Evolutionary conservation across 768 basidiomycete species (phyloP).

Genomic region (Russula olivacea): DNA sequence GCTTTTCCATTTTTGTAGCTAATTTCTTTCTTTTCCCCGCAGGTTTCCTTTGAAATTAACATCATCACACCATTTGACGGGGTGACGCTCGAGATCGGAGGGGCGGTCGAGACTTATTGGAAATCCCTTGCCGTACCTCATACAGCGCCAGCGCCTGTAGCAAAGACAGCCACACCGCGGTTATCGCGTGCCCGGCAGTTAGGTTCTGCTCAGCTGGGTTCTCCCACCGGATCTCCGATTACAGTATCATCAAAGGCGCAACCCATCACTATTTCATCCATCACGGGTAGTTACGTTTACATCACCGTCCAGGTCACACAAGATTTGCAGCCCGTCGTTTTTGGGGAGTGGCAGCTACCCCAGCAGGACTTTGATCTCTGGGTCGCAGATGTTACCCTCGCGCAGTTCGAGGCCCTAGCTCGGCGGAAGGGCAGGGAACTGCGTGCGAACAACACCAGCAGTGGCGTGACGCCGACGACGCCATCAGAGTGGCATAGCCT

Average conservation of each 20-base stretch:
- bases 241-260: slow-evolving; percentile 41
- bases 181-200: slow-evolving; percentile 29
- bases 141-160: slow-evolving; percentile 28
- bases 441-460: slow-evolving; percentile 22
- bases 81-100: slow-evolving; percentile 89
- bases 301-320: slow-evolving; percentile 86
- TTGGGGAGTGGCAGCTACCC: slow-evolving; percentile 68
- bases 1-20: not conserved
- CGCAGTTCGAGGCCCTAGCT: slow-evolving; percentile 72
- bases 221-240: slow-evolving; percentile 59
- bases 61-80: slow-evolving; percentile 87
- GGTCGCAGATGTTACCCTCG: slow-evolving; percentile 77
- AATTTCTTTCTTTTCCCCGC: slow-evolving; percentile 13
- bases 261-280: slow-evolving; percentile 78
- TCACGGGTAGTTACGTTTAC: slow-evolving; percentile 84
- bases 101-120: slow-evolving; percentile 97
- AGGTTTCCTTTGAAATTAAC: slow-evolving; percentile 87
- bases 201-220: slow-evolving; percentile 38
- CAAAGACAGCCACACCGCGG: slow-evolving; percentile 26
- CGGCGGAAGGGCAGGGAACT: slow-evolving; percentile 42
- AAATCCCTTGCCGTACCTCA: slow-evolving; percentile 66
- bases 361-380: slow-evolving; percentile 65
- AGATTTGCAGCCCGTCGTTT: slow-evolving; percentile 87
- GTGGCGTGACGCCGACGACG: slow-evolving; percentile 23
- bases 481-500: slow-evolving; percentile 43